Base-by-base conservation (phyloP, 306 rosid species). In the Quercus mongolica region DNA sequence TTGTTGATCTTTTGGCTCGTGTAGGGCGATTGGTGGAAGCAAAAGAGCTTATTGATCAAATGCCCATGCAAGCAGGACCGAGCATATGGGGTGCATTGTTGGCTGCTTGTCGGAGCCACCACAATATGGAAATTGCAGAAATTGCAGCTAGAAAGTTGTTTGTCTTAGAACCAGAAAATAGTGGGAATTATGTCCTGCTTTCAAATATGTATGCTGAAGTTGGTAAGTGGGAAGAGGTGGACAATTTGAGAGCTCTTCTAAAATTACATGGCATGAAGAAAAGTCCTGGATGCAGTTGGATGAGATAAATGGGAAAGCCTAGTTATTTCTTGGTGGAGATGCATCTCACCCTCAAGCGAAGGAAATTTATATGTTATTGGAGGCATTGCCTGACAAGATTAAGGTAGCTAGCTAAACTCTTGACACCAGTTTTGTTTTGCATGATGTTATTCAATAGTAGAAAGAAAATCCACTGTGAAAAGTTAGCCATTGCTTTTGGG, bases 1-100 rank as follows among this genome's bases (percentile, higher is more conserved):
- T 84, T 75, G 91, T 84, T 69, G 91, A 88, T 67, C 85, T 86
- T 38, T 83, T 88, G 21, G 85, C 89, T 51, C 86, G 86, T 23
- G 89, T 78, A 4, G 88, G 89, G 23, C 25, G 77, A 56, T 15
- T 86, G 23, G 61, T 74, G 1, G 74, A 86, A 69, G 89, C 89
- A 26, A 79, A 83, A 81, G 68, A 82, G 67, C 81, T 88, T 17
- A 84, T 84, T 59, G 77, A 74, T 46, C 71, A 51, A 41, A 88
- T 88, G 89, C 78, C 85, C 15, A 56, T 82, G 59, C 85, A 81
- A 75, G 83, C 89, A 41, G 78, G 56, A 41, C 59, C 78, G 21
- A 59, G 78, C 58, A 61, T 75, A 23, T 61, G 79, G 79, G 71
- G 79, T 46, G 72, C 78, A 23, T 75, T 75, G 46, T 62, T 75